phyloP scores from a whole-genome alignment of 2,329 filamentous ascomycete genomes.

The Cercospora janseana region DNA sequence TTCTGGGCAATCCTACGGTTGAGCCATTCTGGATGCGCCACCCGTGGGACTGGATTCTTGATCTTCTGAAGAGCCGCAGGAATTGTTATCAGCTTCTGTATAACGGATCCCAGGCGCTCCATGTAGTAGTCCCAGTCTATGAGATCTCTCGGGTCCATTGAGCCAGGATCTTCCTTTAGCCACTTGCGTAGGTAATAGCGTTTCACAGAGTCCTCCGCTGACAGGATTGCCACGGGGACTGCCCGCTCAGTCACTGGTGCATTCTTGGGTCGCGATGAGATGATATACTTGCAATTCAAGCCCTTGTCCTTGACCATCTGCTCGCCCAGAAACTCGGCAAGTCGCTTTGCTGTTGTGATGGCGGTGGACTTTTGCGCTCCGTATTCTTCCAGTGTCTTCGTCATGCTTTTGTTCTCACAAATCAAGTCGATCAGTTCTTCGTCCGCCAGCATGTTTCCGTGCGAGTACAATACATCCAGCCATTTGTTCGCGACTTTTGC shows the following conservation, averaged over 20 bases:
- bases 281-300: slow-evolving; percentile 99
- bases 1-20: slow-evolving; percentile 90
- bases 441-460: slow-evolving; percentile 84
- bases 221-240: slow-evolving; percentile 94
- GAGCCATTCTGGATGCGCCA: slow-evolving; percentile 94
- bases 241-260: slow-evolving; percentile 93
- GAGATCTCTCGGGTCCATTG: slow-evolving; percentile 85
- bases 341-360: slow-evolving; percentile 93
- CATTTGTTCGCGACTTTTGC: slow-evolving; percentile 94
- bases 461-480: slow-evolving; percentile 90
- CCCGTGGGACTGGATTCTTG: slow-evolving; percentile 87
- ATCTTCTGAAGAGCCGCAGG: slow-evolving; percentile 94
- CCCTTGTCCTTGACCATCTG: slow-evolving; percentile 99
- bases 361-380: slow-evolving; percentile 94
- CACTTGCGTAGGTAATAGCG: slow-evolving; percentile 89
- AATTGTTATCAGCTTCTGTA: slow-evolving; percentile 98
- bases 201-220: slow-evolving; percentile 84
- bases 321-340: slow-evolving; percentile 94
- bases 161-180: slow-evolving; percentile 86
- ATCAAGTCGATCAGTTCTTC: slow-evolving; percentile 99
- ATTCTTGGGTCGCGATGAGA: slow-evolving; percentile 79
- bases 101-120: slow-evolving; percentile 91
- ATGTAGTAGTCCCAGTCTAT: slow-evolving; percentile 98
- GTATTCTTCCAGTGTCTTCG: slow-evolving; percentile 95
- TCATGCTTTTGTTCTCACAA: slow-evolving; percentile 98